phyloP scores from a whole-genome alignment of 2,329 filamentous ascomycete genomes.

The Ceratocystis destructans region DNA sequence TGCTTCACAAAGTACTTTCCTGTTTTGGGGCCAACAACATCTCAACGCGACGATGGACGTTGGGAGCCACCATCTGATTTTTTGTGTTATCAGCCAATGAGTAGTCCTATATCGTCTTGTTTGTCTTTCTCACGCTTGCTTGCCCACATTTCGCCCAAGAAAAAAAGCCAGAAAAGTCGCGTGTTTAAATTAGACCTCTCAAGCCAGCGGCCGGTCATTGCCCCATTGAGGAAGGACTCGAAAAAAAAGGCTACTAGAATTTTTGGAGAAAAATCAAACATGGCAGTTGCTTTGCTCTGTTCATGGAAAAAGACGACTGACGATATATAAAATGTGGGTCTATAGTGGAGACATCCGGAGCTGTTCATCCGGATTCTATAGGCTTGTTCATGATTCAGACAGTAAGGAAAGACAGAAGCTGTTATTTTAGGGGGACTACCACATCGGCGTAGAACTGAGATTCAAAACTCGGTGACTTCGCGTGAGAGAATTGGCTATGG shows the following conservation, averaged over 20 bases:
- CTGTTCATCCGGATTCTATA: background rate
- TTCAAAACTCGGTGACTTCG: background rate
- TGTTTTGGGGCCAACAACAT: too few relatives aligned
- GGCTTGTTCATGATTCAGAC: background rate
- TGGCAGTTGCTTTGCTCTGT: background rate
- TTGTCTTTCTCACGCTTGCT: background rate
- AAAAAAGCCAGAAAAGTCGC: background rate
- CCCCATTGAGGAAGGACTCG: background rate
- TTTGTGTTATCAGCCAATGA: too few relatives aligned
- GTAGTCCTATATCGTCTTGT: background rate
- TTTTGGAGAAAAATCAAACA: conserved; percentile 1
- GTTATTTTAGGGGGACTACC: background rate
- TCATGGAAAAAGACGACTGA: background rate
- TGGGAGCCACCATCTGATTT: too few relatives aligned
- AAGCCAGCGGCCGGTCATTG: background rate
- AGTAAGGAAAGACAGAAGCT: background rate
- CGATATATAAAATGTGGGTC: background rate
- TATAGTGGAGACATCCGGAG: background rate
- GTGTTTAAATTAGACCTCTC: conserved; percentile 1
- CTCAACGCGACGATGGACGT: too few relatives aligned
- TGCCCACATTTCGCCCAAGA: too few relatives aligned
- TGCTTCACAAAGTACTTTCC: too few relatives aligned
- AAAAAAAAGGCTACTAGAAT: background rate
- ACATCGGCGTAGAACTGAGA: background rate
- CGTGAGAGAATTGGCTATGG: too few relatives aligned